Evolutionary conservation across 2,329 filamentous ascomycete genomes (phyloP).

Genomic region (Penicillium brasilianum): DNA sequence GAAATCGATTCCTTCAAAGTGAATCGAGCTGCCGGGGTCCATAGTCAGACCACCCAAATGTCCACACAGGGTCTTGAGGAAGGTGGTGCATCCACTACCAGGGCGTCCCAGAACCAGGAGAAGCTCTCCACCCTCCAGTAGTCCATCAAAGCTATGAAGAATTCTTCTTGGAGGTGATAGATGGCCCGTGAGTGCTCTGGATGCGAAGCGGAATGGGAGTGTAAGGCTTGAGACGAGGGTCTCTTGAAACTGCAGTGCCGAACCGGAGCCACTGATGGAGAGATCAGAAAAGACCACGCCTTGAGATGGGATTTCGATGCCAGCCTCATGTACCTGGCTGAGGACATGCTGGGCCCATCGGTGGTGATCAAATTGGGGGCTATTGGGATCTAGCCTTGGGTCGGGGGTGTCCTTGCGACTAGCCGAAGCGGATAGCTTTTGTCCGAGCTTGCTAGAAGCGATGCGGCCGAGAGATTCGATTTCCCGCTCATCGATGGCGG

Average conservation of each 20-base stretch:
- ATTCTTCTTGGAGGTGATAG: slow-evolving; percentile 35
- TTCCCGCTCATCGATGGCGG: slow-evolving; percentile 24
- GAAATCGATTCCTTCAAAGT: slow-evolving; percentile 70
- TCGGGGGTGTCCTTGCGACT: slow-evolving; percentile 21
- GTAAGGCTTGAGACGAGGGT: slow-evolving; percentile 31
- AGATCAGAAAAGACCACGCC: slow-evolving; percentile 35
- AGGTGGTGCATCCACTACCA: slow-evolving; percentile 69
- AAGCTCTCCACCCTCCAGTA: slow-evolving; percentile 55
- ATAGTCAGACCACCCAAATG: slow-evolving; percentile 58
- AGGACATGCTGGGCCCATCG: slow-evolving; percentile 33
- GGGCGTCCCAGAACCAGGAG: slow-evolving; percentile 46
- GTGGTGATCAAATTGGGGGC: slow-evolving; percentile 32
- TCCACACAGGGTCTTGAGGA: slow-evolving; percentile 80
- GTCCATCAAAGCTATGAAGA: slow-evolving; percentile 39
- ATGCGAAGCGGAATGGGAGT: slow-evolving; percentile 40
- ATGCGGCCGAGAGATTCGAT: slow-evolving; percentile 26
- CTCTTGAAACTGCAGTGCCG: slow-evolving; percentile 32
- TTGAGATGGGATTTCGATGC: slow-evolving; percentile 30
- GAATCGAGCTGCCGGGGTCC: slow-evolving; percentile 64
- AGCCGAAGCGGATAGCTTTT: slow-evolving; percentile 23
- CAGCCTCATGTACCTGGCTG: slow-evolving; percentile 27
- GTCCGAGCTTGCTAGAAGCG: slow-evolving; percentile 32
- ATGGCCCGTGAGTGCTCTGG: slow-evolving; percentile 32
- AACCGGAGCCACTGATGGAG: slow-evolving; percentile 32
- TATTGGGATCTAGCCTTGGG: slow-evolving; percentile 31